Conservation (phyloP, 257 asterid species). For the Solanum paucissectum region DNA sequence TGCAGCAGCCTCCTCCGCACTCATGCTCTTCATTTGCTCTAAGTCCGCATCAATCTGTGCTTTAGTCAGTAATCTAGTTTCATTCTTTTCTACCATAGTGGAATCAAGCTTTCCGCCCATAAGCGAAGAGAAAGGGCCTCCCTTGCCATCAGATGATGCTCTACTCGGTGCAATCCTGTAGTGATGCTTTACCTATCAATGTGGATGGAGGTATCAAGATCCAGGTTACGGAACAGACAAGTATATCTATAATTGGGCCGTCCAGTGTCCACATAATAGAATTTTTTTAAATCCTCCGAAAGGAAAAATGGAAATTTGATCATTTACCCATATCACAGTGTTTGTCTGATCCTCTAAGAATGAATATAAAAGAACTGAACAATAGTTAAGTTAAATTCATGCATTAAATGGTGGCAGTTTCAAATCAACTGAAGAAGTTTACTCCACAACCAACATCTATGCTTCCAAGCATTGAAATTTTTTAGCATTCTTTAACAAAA, state of each 20-base stretch:
- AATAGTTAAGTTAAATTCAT: neutral
- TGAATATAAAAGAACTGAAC: neutral
- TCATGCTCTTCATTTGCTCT: slow-evolving; percentile 9
- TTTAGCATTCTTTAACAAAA: neutral
- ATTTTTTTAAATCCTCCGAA: neutral
- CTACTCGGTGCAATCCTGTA: slow-evolving; percentile 71
- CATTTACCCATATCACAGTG: neutral
- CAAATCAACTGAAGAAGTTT: neutral
- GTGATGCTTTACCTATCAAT: slow-evolving; percentile 68
- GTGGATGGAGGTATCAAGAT: neutral
- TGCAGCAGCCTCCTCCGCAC: slow-evolving; percentile 6
- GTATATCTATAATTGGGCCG: neutral
- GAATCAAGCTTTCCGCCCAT: slow-evolving; percentile 16
- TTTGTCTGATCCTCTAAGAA: neutral
- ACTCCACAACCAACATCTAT: neutral
- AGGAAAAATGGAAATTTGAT: neutral
- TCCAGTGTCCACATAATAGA: neutral
- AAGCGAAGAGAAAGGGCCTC: slow-evolving; percentile 17
- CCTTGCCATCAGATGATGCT: slow-evolving; percentile 14
- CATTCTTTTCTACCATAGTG: slow-evolving; percentile 20
- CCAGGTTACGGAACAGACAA: neutral
- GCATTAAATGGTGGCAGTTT: neutral
- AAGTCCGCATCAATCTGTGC: slow-evolving; percentile 1
- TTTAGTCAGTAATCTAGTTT: slow-evolving; percentile 32
- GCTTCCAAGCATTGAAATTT: neutral